phyloP scores from a whole-genome alignment of 2,329 filamentous ascomycete species.

The Fusarium sp. region DNA sequence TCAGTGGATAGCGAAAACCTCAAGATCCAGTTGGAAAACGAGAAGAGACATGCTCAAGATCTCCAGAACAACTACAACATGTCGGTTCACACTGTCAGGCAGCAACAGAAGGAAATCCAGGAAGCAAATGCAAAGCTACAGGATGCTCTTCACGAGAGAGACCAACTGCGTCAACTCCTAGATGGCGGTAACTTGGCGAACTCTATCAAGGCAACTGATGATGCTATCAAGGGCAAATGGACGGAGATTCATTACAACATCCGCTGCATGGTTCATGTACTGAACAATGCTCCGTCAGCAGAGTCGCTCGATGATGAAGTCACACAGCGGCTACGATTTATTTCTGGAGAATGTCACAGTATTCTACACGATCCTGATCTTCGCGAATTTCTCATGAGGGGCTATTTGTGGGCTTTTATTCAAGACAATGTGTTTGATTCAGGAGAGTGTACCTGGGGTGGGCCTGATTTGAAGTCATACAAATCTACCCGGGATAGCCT shows the following conservation, averaged over 20 bases:
- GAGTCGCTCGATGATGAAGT: accelerated
- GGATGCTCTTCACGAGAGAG: background rate
- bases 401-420: conserved; percentile 11
- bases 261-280: background rate
- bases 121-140: background rate
- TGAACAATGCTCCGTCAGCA: background rate
- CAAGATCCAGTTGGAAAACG: accelerated
- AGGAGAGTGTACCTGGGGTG: background rate
- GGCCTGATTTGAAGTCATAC: accelerated
- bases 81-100: accelerated
- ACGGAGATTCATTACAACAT: conserved; percentile 35
- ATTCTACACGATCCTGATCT: background rate
- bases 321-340: too few species aligned
- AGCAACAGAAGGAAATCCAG: background rate
- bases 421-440: background rate
- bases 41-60: background rate
- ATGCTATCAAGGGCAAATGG: conserved; percentile 26
- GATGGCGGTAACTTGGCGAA: background rate
- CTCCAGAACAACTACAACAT: background rate
- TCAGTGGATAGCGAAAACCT: accelerated
- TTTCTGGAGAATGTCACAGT: too few species aligned
- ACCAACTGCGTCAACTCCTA: background rate
- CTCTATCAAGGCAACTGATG: conserved; percentile 25
- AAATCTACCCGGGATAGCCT: background rate
- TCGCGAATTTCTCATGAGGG: background rate